phyloP scores from a whole-genome alignment of 192 early-diverging fungal species.

The Podila horticola region DNA sequence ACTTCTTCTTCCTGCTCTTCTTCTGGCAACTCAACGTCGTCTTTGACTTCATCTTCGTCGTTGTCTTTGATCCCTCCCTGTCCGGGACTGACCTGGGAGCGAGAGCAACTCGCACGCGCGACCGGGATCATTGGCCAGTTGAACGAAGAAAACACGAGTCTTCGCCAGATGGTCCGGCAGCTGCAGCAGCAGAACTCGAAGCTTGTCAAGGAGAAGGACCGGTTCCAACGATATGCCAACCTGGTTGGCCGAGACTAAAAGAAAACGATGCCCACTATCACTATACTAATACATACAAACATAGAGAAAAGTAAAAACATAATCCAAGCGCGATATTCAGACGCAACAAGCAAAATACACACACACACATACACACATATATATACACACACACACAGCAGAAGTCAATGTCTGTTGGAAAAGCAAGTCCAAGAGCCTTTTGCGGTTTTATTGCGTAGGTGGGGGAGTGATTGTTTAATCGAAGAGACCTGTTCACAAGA shows the following conservation, averaged over 20 bases:
- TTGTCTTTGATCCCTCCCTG: constrained; percentile 13
- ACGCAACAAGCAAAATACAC: no score
- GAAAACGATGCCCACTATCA: background rate
- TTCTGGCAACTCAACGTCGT: no score
- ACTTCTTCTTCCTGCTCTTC: no score
- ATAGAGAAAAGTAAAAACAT: no score
- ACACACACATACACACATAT: background rate
- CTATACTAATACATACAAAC: no score
- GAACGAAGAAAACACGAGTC: constrained; percentile 40
- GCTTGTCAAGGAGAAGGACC: constrained; percentile 41
- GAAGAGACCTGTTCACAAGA: constrained; percentile 10
- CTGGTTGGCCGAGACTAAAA: constrained; percentile 21
- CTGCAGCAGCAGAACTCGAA: constrained; percentile 29
- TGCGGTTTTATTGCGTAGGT: constrained; percentile 34
- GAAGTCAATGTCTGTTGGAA: background rate
- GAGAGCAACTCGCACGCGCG: constrained; percentile 31
- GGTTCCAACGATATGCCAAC: constrained; percentile 40
- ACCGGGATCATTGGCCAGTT: constrained; percentile 47
- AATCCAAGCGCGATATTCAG: no score
- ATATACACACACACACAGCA: background rate
- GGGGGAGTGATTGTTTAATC: constrained; percentile 48
- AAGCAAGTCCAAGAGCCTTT: background rate
- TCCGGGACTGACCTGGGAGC: constrained; percentile 46
- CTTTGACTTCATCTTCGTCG: background rate
- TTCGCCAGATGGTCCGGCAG: constrained; percentile 44